Evolutionary conservation across 805 yeast genomes (phyloP).

Genomic region (Candida germanica): DNA sequence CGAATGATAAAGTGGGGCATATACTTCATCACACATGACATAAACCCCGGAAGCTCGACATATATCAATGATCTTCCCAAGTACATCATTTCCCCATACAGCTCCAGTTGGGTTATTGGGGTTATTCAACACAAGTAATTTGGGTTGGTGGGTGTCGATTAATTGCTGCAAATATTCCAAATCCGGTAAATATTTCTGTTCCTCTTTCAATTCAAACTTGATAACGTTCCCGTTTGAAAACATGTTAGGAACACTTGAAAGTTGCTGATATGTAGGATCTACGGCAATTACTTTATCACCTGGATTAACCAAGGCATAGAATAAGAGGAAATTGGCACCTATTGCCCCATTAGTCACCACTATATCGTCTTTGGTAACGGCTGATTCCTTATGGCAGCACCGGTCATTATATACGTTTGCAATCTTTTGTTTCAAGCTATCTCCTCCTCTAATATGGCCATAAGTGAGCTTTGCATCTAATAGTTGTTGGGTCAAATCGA

Average conservation of each 20-base stretch:
- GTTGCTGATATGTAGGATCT: conserved; percentile 50
- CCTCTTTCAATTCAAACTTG: conserved; percentile 27
- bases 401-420: conserved; percentile 31
- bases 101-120: conserved; percentile 50
- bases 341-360: conserved; percentile 55
- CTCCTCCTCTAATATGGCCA: conserved; percentile 47
- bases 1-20: conserved; percentile 50
- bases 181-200: conserved; percentile 36
- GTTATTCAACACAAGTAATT: conserved; percentile 43
- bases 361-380: conserved; percentile 46
- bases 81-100: conserved; percentile 32
- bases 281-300: conserved; percentile 48
- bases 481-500: conserved; percentile 19
- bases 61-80: conserved; percentile 34
- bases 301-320: conserved; percentile 41
- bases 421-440: conserved; percentile 33
- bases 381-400: conserved; percentile 26
- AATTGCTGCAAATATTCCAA: conserved; percentile 26
- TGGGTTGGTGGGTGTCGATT: conserved; percentile 33
- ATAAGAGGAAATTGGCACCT: conserved; percentile 49
- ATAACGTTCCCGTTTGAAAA: conserved; percentile 40
- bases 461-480: conserved; percentile 34
- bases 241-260: conserved; percentile 44
- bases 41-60: conserved; percentile 32
- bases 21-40: conserved; percentile 51